Evolutionary conservation across 371 early-diverging fungal species (phyloP), one percentile per base, ranked within the genome.

Genomic region (Basidiobolus meristosporus): DNA sequence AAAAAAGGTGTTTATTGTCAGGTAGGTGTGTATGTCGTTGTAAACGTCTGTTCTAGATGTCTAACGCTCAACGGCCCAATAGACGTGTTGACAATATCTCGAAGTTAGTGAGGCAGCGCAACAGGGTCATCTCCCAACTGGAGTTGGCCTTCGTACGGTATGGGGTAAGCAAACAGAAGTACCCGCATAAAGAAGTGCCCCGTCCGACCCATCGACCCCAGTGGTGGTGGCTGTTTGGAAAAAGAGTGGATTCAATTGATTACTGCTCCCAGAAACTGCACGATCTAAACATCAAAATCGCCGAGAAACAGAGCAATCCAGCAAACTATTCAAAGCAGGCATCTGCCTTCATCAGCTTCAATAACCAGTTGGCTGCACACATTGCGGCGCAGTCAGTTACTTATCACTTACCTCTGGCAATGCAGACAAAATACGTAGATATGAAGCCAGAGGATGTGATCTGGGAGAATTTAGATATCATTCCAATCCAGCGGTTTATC

Each of bases 291-390:
- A 42, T 41, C 14, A 46, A 50, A n/a, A 45, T 46, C 1, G 2
- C 32, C 0, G 41, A 21, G 2, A n/a, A 35, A 20, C 23, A 47
- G 18, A 47, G 51, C 9, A 48, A 47, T 2, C 15, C 18, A 21
- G 41, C 17, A 7, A 18, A 10, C 3, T 31, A 34, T 6, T 17
- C 17, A 7, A 28, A 7, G 2, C 31, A 31, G 15, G 31, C 62
- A 30, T 74, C 79, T 20, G 84, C 77, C 2, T 86, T 86, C 54
- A 71, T 89, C 18, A 67, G 76, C 32, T 89, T 89, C 53, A 64
- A 72, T 45, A 68, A 71, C 44, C 81, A 82, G 46, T 59, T 77
- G 11, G 76, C 72, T n/a, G 78, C 86, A 3, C 90, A 89, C 46
- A 68, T 81, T 65, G 84, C 87, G 4, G 73, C 73, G 11, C 77